phyloP scores from a whole-genome alignment of 1,284 basidiomycete species.

The Tilletia indica region DNA sequence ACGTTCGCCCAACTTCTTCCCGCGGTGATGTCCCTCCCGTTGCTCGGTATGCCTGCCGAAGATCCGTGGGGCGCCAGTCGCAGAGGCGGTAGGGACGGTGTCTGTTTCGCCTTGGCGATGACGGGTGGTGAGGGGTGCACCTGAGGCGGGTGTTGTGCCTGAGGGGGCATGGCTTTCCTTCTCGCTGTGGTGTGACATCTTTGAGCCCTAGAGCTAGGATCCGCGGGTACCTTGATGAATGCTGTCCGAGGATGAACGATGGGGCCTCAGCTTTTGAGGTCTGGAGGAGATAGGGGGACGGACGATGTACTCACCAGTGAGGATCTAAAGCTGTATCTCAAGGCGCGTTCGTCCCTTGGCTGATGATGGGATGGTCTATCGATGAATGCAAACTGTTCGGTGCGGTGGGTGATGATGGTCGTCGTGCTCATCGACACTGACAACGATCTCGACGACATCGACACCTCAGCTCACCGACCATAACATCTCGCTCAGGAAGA shows the following conservation, averaged over 20 bases:
- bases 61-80: slow-evolving; percentile 43
- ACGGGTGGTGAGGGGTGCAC: slow-evolving; percentile 21
- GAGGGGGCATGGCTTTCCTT: slow-evolving; percentile 17
- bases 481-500: background rate
- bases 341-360: background rate
- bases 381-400: background rate
- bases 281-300: no score
- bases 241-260: background rate
- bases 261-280: no score
- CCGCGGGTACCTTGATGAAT: background rate
- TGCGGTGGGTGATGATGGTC: background rate
- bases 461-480: background rate
- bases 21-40: background rate
- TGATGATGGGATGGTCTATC: background rate
- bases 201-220: background rate
- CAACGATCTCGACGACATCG: background rate
- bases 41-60: slow-evolving; percentile 33
- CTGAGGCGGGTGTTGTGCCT: background rate
- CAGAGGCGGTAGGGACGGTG: slow-evolving; percentile 37
- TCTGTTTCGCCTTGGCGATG: slow-evolving; percentile 26
- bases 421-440: background rate
- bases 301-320: no score
- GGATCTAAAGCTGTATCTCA: no score
- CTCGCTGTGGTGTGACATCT: no score
- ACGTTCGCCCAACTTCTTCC: slow-evolving; percentile 18